These are phyloP conservation scores for Aspergillus biplanus DNA, from an alignment of 495 filamentous ascomycete genomes.

Conservation along the genomic window DNA sequence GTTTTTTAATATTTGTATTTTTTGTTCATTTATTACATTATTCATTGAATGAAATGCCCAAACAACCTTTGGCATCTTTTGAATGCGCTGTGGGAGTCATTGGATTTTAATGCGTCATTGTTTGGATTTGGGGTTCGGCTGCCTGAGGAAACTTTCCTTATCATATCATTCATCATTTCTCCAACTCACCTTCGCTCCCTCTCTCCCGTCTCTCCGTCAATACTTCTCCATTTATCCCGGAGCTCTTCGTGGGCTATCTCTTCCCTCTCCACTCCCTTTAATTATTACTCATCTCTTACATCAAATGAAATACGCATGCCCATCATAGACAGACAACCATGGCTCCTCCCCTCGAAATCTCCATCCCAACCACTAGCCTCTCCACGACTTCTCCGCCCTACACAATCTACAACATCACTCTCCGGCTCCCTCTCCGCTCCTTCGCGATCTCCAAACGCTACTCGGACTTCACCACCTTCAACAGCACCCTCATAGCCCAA, in stretches of 20 bases:
- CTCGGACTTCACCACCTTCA: constrained; percentile 83
- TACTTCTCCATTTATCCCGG: neutral
- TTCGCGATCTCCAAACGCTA: constrained; percentile 91
- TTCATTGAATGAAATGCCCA: constrained; percentile 13
- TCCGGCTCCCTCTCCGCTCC: constrained; percentile 85
- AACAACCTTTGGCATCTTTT: neutral
- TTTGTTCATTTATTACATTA: no score
- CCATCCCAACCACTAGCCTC: constrained; percentile 75
- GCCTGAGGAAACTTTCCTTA: neutral
- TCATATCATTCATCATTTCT: constrained; percentile 4
- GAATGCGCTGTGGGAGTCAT: neutral
- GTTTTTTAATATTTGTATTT: neutral
- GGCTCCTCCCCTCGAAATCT: constrained; percentile 77
- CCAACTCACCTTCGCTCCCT: neutral
- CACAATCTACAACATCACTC: constrained; percentile 90
- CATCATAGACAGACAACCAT: constrained; percentile 44
- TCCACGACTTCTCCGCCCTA: constrained; percentile 69
- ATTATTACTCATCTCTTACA: neutral
- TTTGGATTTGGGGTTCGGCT: neutral
- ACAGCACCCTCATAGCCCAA: constrained; percentile 66
- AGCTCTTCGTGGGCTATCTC: neutral
- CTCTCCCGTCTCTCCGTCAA: neutral
- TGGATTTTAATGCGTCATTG: neutral
- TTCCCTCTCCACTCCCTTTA: neutral
- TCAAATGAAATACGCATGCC: neutral